phyloP scores from a whole-genome alignment of 805 yeast genomes.

The Komagataella pastoris region DNA sequence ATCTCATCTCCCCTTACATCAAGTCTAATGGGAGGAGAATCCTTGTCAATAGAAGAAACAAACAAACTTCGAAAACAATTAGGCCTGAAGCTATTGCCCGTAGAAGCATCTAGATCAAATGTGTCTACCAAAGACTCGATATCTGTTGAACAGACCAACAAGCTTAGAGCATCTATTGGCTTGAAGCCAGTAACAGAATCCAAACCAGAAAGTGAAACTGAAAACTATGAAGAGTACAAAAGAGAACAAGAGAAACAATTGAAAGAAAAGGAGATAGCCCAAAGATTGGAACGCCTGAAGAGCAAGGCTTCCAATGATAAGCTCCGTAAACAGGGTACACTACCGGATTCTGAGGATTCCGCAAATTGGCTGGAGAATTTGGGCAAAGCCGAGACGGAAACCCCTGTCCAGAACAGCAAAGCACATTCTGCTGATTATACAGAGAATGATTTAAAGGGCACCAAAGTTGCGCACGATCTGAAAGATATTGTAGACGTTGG shows the following conservation, averaged over 20 bases:
- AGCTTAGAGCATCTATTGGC: conserved; percentile 35
- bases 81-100: conserved; percentile 28
- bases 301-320: conserved; percentile 8
- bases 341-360: conserved; percentile 15
- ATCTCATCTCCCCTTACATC: background rate
- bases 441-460: conserved; percentile 17
- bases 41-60: conserved; percentile 29
- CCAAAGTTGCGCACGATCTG: conserved; percentile 34
- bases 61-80: conserved; percentile 27
- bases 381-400: conserved; percentile 11
- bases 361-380: conserved; percentile 28
- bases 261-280: conserved; percentile 10
- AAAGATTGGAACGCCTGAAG: conserved; percentile 3
- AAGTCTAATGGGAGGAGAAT: background rate
- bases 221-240: conserved; percentile 22
- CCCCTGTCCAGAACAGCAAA: background rate
- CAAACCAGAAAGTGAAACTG: conserved; percentile 14
- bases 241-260: conserved; percentile 17
- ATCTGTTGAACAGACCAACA: conserved; percentile 43
- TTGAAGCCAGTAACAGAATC: conserved; percentile 31
- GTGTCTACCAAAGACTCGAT: conserved; percentile 9
- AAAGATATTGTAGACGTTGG: conserved; percentile 18
- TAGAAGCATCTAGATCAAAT: background rate
- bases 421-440: conserved; percentile 7
- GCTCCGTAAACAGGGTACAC: conserved; percentile 10